Evolutionary conservation across 2,329 filamentous ascomycete species (phyloP).

Genomic region (Xylaria sp.): DNA sequence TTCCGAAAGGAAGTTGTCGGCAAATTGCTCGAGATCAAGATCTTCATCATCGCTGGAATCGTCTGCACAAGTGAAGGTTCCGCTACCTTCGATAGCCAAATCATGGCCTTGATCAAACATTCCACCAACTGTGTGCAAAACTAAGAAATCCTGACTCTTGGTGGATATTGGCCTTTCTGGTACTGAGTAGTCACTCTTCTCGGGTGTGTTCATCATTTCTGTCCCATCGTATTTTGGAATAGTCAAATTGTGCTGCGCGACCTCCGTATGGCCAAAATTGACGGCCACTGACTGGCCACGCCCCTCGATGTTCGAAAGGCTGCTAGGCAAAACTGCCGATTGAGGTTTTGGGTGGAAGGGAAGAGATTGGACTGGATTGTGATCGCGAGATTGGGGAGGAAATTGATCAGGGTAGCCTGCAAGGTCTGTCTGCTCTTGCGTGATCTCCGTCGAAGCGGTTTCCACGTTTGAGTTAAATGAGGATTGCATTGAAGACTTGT

Average conservation of each 20-base stretch:
- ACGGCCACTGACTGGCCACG: background rate
- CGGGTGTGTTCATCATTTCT: background rate
- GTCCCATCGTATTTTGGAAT: background rate
- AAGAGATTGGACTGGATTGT: background rate
- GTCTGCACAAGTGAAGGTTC: background rate
- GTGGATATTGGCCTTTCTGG: background rate
- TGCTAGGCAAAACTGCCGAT: background rate
- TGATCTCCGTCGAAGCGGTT: background rate
- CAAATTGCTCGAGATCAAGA: constrained; percentile 36
- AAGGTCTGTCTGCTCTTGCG: background rate
- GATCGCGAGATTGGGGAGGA: background rate
- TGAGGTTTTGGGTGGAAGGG: background rate
- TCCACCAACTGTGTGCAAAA: background rate
- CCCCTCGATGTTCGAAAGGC: background rate
- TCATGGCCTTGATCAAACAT: background rate
- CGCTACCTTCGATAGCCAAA: background rate
- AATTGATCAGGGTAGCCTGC: background rate
- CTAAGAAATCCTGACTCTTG: background rate
- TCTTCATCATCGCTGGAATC: constrained; percentile 10
- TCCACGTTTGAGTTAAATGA: background rate
- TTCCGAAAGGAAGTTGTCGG: constrained; percentile 29
- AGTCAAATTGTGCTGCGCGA: background rate
- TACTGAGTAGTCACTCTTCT: background rate
- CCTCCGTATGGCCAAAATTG: background rate
- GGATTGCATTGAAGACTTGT: background rate